Percentiles rank a stretch among this genome's conserved stretches.
Evolutionary conservation across 2,329 filamentous ascomycete species (phyloP).

Genomic region (Aspergillus vadensis): DNA sequence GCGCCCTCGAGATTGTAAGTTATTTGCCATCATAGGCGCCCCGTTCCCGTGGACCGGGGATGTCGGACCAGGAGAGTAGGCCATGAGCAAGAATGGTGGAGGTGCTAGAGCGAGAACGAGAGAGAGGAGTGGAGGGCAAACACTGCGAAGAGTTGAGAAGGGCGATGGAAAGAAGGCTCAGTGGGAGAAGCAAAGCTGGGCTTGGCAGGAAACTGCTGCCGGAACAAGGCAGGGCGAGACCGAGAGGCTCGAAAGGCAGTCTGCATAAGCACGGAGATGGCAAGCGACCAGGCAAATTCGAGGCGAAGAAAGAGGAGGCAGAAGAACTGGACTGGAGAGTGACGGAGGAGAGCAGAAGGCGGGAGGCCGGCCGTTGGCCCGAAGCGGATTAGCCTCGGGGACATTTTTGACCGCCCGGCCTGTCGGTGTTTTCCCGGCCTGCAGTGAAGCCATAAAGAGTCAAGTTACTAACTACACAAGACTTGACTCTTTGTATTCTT

Average conservation of each 20-base stretch:
- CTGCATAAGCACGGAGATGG: conserved; percentile 5
- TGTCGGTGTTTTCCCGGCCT: conserved; percentile 3
- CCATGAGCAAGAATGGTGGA: conserved; percentile 31
- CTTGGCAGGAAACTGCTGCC: background rate
- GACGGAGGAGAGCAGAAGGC: conserved; percentile 24
- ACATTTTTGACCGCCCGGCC: conserved; percentile 18
- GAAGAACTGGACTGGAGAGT: conserved; percentile 13
- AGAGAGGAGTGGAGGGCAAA: conserved; percentile 9
- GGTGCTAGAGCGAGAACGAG: conserved; percentile 10
- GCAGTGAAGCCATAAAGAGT: background rate
- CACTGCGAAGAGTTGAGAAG: conserved; percentile 2
- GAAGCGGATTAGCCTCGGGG: conserved; percentile 25
- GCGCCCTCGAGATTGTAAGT: conserved; percentile 26
- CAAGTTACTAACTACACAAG: too few relatives aligned
- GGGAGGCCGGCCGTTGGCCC: conserved; percentile 20
- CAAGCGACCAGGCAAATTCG: conserved; percentile 1
- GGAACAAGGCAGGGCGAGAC: background rate
- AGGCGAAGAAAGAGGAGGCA: conserved; percentile 17
- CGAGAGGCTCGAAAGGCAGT: background rate
- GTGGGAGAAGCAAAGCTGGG: background rate
- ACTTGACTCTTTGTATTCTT: too few relatives aligned
- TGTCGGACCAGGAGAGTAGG: conserved; percentile 42
- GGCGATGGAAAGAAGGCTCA: background rate
- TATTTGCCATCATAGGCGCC: conserved; percentile 24
- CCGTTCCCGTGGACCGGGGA: conserved; percentile 31